Evolutionary conservation across 352 stramenopile genomes (phyloP), one percentile per base, ranked within the genome.

Genomic region (Globisporangium middletonii): DNA sequence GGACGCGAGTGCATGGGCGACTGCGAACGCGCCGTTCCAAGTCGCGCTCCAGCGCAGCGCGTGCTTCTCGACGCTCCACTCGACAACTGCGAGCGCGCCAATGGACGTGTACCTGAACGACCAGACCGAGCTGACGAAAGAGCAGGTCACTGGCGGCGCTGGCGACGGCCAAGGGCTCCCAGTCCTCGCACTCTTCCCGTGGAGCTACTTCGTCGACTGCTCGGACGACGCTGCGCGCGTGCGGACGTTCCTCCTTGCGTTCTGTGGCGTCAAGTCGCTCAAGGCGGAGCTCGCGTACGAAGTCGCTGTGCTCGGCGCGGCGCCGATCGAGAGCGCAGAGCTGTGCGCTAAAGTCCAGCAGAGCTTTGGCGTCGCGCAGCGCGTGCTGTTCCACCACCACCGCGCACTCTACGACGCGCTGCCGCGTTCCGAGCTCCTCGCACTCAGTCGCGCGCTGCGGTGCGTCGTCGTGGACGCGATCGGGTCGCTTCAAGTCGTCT

Each of bases 21-120:
- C 37, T 44, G 43, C 70, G 2, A 57, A 66, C 13, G 18, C 33
- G 18, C 37, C 64, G 23, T 69, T 77, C 33, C 58, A 68, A 19
- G 57, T 18, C 46, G 67, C 42, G 28, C 18, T 72, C 18, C 74
- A 82, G 46, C 65, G 65, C 27, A 57, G 68, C 19, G 48, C 59
- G 15, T 6, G 81, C 4, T 76, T 76, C 23, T 72, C 66, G 9
- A 71, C 59, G 19, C 54, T 76, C 12, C 44, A 18, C 4, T 33
- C 13, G 38, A 55, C 12, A 35, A 56, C 5, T 4, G 9, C 12
- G 50, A 5, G 44, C 46, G 26, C 47, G 26, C 65, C 65, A 28
- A 48, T 50, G 0, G 67, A 86, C 15, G 42, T 89, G 52, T 89
- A 81, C 49, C 30, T 91, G 12, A 89, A 92, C 50, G 80, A 92